A percentile compares a stretch with the other conserved stretches of the same genome.
Evolutionary conservation across 148 eudicot genomes (phyloP).

Genomic region (Fagopyrum esculentum): DNA sequence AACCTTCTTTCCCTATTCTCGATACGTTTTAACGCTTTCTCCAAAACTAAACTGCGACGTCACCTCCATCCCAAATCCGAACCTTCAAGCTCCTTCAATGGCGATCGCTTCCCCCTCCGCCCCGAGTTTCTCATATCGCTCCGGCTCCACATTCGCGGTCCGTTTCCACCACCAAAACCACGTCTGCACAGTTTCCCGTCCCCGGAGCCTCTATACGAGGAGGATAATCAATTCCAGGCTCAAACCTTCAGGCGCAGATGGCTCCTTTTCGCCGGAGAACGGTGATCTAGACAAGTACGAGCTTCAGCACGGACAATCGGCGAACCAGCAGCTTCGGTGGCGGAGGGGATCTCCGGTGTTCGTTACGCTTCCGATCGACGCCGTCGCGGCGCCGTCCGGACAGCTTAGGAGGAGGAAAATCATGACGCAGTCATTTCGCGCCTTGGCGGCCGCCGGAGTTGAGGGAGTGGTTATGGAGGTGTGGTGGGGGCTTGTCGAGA

Average conservation of each 20-base stretch:
- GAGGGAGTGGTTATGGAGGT: slow-evolving; percentile 74
- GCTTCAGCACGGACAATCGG: slow-evolving; percentile 26
- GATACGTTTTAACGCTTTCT: not conserved
- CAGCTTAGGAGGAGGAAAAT: slow-evolving; percentile 49
- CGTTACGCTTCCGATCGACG: slow-evolving; percentile 72
- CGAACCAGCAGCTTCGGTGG: slow-evolving; percentile 3
- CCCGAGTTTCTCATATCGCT: slow-evolving; percentile 20
- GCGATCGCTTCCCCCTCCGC: slow-evolving; percentile 36
- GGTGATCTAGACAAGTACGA: slow-evolving; percentile 21
- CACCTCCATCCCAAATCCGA: not conserved
- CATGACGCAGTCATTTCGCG: slow-evolving; percentile 51
- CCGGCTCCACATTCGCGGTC: slow-evolving; percentile 9
- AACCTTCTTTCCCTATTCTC: not conserved
- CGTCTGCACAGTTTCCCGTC: not conserved
- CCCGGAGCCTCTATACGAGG: not conserved
- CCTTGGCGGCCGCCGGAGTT: slow-evolving; percentile 38
- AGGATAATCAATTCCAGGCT: slow-evolving; percentile 12
- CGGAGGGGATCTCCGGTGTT: slow-evolving; percentile 40
- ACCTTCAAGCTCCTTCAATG: slow-evolving; percentile 18
- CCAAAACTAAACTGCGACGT: not conserved
- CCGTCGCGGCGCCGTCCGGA: slow-evolving; percentile 43
- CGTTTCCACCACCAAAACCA: not conserved
- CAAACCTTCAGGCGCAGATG: slow-evolving; percentile 19
- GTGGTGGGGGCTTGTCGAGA: slow-evolving; percentile 79
- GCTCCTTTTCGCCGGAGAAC: slow-evolving; percentile 18